Evolutionary conservation across 495 filamentous ascomycete genomes (phyloP).

Genomic region (Recurvomyces mirabilis): DNA sequence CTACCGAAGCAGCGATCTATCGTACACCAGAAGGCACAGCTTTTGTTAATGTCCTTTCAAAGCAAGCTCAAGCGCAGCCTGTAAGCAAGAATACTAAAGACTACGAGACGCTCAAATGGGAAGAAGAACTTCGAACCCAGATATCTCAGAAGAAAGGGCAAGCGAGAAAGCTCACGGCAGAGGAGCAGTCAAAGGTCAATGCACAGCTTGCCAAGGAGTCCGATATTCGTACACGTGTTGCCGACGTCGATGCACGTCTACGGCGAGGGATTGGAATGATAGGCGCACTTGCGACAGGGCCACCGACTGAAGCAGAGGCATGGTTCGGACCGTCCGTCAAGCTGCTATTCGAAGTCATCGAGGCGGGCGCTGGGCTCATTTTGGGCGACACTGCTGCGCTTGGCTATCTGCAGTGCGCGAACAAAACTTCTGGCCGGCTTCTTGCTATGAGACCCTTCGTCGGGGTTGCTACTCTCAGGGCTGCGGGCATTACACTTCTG

Average conservation of each 20-base stretch:
- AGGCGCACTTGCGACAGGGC: conserved; percentile 65
- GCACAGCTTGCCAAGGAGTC: conserved; percentile 81
- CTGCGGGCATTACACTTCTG: conserved; percentile 59
- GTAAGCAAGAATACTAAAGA: conserved; percentile 79
- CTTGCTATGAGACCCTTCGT: conserved; percentile 68
- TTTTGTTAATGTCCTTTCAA: conserved; percentile 82
- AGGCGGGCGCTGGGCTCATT: conserved; percentile 69
- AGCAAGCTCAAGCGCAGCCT: conserved; percentile 52
- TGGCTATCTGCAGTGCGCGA: conserved; percentile 64
- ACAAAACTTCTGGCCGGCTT: conserved; percentile 63
- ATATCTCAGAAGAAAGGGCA: conserved; percentile 85
- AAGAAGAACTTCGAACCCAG: conserved; percentile 79
- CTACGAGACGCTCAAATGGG: conserved; percentile 94
- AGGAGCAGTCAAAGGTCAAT: conserved; percentile 82
- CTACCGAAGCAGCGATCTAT: conserved; percentile 82
- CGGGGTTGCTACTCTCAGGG: conserved; percentile 73
- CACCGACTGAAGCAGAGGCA: conserved; percentile 66
- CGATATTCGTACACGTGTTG: conserved; percentile 58
- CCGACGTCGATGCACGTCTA: conserved; percentile 54
- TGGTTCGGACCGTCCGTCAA: conserved; percentile 77
- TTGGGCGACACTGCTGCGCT: conserved; percentile 67
- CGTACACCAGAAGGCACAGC: conserved; percentile 74
- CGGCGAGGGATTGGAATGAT: conserved; percentile 76
- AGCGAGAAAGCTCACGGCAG: conserved; percentile 77
- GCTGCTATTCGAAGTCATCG: conserved; percentile 56